Evolutionary conservation across 768 basidiomycete genomes (phyloP), one percentile per base, ranked within the genome.

Genomic region (Boletellus emodensis): DNA sequence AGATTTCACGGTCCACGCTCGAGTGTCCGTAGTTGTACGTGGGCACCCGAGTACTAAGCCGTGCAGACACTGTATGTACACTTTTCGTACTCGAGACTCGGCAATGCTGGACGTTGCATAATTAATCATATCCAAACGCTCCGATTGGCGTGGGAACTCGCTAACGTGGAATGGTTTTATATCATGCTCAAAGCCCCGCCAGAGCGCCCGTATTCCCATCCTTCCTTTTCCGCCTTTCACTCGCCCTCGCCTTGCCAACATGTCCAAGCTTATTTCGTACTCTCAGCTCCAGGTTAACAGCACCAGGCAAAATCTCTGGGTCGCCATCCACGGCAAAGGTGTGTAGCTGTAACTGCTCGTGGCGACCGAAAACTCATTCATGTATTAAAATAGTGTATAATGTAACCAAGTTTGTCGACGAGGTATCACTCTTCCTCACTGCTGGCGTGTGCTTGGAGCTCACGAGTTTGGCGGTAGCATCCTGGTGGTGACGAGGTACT

Each of bases 401-500:
- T 72, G 85, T 87, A 56, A 84, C 92, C 35, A 87, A 88, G 66
- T 98, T 98, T 81, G 75, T 94, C 61, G 94, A 97, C 73, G 94
- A 95, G 83, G 92, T 90, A 66, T 50, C 73, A 63, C 32, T 46
- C 40, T 22, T 26, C 51, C 22, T 13, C 36, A 44, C 26, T 12
- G 28, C 28, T 28, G 35, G 46, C 44, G 5, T 49, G n/a, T 43
- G 10, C 8, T 17, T 7, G 11, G 40, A 50, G 43, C 49, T 64
- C 11, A 63, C 34, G 13, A 10, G 26, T 33, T 4, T 48, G 20
- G 38, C 17, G 20, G 15, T 64, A 90, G 94, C 94, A 96, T 65
- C 94, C 94, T 20, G 95, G 95, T 68, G 96, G 96, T 56, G 96
- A 98, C 75, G 96, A 99, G 75, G 95, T 99, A 48, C 82, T 99